Evolutionary conservation across 2,329 filamentous ascomycete species (phyloP), one percentile per base, ranked within the genome.

Genomic region (Ploettnerulaceae sp.): DNA sequence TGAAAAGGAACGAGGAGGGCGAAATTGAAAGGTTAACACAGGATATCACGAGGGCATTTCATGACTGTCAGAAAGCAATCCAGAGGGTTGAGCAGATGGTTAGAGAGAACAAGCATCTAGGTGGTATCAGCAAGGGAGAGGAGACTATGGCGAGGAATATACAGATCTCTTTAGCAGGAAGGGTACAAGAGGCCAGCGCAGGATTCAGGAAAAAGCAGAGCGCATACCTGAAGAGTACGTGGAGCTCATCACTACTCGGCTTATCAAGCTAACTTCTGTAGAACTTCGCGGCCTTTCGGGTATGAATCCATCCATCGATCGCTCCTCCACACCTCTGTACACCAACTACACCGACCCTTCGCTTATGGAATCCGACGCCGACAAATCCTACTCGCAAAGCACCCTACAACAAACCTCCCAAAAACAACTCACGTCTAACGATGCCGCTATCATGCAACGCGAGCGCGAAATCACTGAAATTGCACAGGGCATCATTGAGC

Each of bases 391-490:
- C 63, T 95, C 91, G 1, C 89, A 96, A 67, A 86, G 85, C 0
- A 89, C 91, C 0, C 76, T 97, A 1, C 84, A 90, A 63, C 86
- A 89, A 58, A 87, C 88, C 1, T 57, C 57, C 45, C 77, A 81
- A 60, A 77, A 77, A 56, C 75, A 79, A 47, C 70, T 86, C 22
- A 79, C 82, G 48, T 84, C 82, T 48, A 89, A 94, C 62, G 91
- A 97, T 63, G 75, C 82, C 2, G 81, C 81, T 28, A 97, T 98
- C 58, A 79, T 84, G 51, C 93, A 97, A 66, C 86, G 93, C 54
- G 93, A 98, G 68, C 83, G 86, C 31, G 93, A 97, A 67, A 98
- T 98, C 60, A 94, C 95, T 63, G 90, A 96, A 59, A 98, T 98
- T 54, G 93, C 93, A 2, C 90, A 96, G 64, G 91, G 93, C 48